phyloP scores from a whole-genome alignment of 305 asterid genomes.

The Fraxinus ornus region DNA sequence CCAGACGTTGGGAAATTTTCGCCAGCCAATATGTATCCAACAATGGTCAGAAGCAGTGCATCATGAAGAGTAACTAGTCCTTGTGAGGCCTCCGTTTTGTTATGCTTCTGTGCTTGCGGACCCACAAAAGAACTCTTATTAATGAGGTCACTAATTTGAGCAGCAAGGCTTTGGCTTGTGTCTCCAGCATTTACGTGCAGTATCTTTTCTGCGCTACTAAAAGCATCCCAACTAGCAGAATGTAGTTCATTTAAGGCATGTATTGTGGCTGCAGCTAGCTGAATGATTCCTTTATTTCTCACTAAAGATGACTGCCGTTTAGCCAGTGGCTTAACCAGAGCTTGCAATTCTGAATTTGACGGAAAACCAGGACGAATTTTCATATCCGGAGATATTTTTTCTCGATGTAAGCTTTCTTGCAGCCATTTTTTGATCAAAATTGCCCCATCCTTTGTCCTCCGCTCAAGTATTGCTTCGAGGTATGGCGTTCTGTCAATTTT shows the following conservation, averaged over 20 bases:
- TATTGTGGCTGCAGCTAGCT: slow-evolving; percentile 72
- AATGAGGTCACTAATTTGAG: slow-evolving; percentile 92
- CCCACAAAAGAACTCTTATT: slow-evolving; percentile 70
- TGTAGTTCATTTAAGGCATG: slow-evolving; percentile 60
- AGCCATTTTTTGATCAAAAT: slow-evolving; percentile 92
- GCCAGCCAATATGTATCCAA: slow-evolving; percentile 88
- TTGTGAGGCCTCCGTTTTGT: slow-evolving; percentile 36
- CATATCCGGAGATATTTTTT: slow-evolving; percentile 52
- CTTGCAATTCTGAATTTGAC: slow-evolving; percentile 65
- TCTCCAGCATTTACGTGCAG: slow-evolving; percentile 88
- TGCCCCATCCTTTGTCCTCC: slow-evolving; percentile 78
- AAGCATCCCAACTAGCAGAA: slow-evolving; percentile 83
- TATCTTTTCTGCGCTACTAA: slow-evolving; percentile 89
- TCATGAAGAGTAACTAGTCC: slow-evolving; percentile 75
- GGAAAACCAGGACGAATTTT: slow-evolving; percentile 67
- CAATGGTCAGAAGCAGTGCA: slow-evolving; percentile 69
- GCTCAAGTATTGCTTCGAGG: slow-evolving; percentile 78
- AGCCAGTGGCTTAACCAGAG: slow-evolving; percentile 66
- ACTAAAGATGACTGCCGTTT: slow-evolving; percentile 56
- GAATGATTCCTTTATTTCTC: slow-evolving; percentile 82
- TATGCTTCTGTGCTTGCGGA: slow-evolving; percentile 39
- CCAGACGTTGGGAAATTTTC: slow-evolving; percentile 94
- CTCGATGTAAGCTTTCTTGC: slow-evolving; percentile 73
- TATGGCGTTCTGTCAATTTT: slow-evolving; percentile 74
- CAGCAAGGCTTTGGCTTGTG: slow-evolving; percentile 92